Conservation (phyloP, 2,329 filamentous ascomycete species). For the Fusarium heterosporum region DNA sequence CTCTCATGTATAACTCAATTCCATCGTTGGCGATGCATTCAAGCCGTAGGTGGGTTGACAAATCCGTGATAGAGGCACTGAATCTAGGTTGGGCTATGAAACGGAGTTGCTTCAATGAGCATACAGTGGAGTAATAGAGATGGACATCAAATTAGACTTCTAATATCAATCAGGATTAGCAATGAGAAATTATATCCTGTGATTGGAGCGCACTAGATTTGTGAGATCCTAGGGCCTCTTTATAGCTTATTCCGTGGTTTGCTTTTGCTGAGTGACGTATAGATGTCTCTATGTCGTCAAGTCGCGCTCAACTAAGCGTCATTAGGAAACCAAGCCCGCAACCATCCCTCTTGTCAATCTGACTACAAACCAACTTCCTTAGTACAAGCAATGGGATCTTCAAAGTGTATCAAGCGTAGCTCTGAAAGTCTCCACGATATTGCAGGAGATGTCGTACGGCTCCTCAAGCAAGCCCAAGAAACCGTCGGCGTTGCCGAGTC, state of each 20-base stretch:
- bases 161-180: no score
- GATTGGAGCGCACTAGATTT: background rate
- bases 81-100: no score
- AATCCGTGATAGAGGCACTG: no score
- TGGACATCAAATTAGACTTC: no score
- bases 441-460: slow-evolving; percentile 27
- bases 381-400: slow-evolving; percentile 8
- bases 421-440: slow-evolving; percentile 29
- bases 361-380: background rate
- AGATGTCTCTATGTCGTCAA: background rate
- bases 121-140: no score
- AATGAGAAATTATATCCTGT: no score
- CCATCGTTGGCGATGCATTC: no score
- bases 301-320: background rate
- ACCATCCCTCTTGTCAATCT: no score
- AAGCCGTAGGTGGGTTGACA: no score
- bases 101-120: no score
- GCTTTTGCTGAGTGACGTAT: background rate
- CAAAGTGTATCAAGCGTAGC: slow-evolving; percentile 4
- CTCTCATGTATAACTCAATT: no score
- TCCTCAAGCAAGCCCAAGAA: slow-evolving; percentile 38
- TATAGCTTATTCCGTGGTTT: background rate
- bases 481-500: slow-evolving; percentile 50
- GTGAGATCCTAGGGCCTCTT: background rate
- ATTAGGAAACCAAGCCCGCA: background rate